Conservation (phyloP, 1,139 yeast species). For the Debaryomyces fabryi region DNA sequence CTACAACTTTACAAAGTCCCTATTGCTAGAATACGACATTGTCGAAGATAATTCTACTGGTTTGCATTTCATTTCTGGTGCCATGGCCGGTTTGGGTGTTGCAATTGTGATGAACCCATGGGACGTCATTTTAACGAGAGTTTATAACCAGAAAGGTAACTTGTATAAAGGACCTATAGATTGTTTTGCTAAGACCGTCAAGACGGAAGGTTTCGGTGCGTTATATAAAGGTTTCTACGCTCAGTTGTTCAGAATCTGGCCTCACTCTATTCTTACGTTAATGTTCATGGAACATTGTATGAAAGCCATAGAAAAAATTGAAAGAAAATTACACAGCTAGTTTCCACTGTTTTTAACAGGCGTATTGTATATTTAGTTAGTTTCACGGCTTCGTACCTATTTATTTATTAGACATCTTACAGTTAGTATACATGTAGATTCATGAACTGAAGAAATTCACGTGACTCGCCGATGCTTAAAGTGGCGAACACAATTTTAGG, state of each 20-base stretch:
- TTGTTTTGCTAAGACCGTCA: conserved; percentile 80
- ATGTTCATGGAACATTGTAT: conserved; percentile 96
- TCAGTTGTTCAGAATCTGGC: conserved; percentile 88
- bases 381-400: background rate
- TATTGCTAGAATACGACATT: conserved; percentile 50
- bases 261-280: conserved; percentile 88
- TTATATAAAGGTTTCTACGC: conserved; percentile 95
- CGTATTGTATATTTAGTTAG: background rate
- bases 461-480: background rate
- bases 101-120: conserved; percentile 96
- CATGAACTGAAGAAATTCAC: background rate
- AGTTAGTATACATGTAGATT: background rate
- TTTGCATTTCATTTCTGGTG: conserved; percentile 74
- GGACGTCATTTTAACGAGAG: conserved; percentile 92
- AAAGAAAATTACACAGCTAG: conserved; percentile 10
- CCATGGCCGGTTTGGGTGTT: conserved; percentile 87
- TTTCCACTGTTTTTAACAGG: background rate
- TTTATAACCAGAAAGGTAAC: conserved; percentile 91
- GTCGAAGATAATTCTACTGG: conserved; percentile 64
- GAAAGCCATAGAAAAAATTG: conserved; percentile 48
- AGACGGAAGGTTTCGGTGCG: conserved; percentile 82
- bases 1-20: conserved; percentile 74
- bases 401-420: conserved; percentile 1
- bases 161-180: conserved; percentile 86
- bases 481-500: conserved; percentile 5